Percentiles rank a stretch among this genome's conserved stretches.
Evolutionary conservation across 345 rosid genomes (phyloP).

Genomic region (Salix caprea): DNA sequence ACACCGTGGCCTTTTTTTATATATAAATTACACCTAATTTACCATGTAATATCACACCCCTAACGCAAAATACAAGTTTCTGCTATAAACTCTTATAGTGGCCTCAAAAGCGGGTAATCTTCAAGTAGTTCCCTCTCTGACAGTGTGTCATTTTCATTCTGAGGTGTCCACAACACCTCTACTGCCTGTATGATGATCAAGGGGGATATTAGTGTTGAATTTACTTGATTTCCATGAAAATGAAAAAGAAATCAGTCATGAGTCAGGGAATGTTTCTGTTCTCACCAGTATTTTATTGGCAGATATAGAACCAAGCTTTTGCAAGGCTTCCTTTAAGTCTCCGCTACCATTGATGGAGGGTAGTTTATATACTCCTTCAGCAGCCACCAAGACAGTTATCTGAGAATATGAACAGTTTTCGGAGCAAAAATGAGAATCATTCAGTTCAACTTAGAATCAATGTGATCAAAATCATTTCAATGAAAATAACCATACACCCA

Average conservation of each 20-base stretch:
- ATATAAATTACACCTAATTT: conserved; percentile 26
- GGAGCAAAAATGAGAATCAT: neutral
- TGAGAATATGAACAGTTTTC: conserved; percentile 21
- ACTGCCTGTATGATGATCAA: conserved; percentile 59
- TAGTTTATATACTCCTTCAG: conserved; percentile 76
- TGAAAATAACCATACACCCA: too few species aligned
- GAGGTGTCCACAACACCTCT: conserved; percentile 97
- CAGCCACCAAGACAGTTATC: conserved; percentile 92
- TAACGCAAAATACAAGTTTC: conserved; percentile 9
- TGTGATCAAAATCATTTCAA: too few species aligned
- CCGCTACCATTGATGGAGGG: conserved; percentile 57
- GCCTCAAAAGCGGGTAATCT: conserved; percentile 89
- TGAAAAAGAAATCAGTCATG: neutral
- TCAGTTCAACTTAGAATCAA: neutral
- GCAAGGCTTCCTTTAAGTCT: conserved; percentile 82
- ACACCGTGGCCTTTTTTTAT: conserved; percentile 10
- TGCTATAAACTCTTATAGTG: conserved; percentile 36
- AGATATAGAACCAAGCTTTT: conserved; percentile 71
- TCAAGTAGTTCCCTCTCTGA: conserved; percentile 76
- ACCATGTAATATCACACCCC: conserved; percentile 14
- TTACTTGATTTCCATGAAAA: neutral
- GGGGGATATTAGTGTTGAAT: conserved; percentile 9
- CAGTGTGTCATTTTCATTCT: conserved; percentile 68
- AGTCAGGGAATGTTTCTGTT: neutral
- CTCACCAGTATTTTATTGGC: conserved; percentile 67